Evolutionary conservation across 495 filamentous ascomycete genomes (phyloP), one percentile per base, ranked within the genome.

Genomic region (Hyaloscypha hepaticicola): DNA sequence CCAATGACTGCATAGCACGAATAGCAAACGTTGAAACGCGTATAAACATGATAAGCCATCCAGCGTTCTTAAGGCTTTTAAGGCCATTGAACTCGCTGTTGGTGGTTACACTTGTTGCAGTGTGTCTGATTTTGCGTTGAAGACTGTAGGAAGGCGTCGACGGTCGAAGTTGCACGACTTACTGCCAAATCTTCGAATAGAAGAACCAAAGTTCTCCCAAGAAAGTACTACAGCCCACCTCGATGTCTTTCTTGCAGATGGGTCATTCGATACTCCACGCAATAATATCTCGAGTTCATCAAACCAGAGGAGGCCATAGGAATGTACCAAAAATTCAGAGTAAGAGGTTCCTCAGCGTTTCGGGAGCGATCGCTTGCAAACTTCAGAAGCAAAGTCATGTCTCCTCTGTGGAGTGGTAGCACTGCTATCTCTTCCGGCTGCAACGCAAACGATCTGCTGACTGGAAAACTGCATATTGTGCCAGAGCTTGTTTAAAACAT

Each of bases 31-130:
- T 79, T 68, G 88, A 91, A 79, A 82, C 8, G 71, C 0, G 80
- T 79, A 68, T 88, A 91, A 79, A 82, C 8, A 85, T 87, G 14
- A 88, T 83, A 19, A 91, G 70, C 88, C 87, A 91, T 63, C 78
- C 85, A 5, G 86, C 85, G 64, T 83, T 78, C 11, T 78, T 77
- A 7, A 90, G 70, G 33, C 77, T 78, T 11, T 78, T 77, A 7
- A 90, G 70, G 33, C 77, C 77, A 67, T 86, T 76, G 73, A 90
- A 90, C 64, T 90, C 85, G 55, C 87, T 90, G 1, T 86, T 83
- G 38, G 90, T 86, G 38, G 75, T 76, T 5, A 80, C 79, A 31
- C 86, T 80, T 0, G 85, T 85, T 0, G 87, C 87, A 55, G 86
- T 0, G 74, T 73, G 70, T 91, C 88, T 28, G 84, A 79, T 66